Evolutionary conservation across 2,329 filamentous ascomycete species (phyloP), one percentile per base, ranked within the genome.

Genomic region (Myotisia sp.): DNA sequence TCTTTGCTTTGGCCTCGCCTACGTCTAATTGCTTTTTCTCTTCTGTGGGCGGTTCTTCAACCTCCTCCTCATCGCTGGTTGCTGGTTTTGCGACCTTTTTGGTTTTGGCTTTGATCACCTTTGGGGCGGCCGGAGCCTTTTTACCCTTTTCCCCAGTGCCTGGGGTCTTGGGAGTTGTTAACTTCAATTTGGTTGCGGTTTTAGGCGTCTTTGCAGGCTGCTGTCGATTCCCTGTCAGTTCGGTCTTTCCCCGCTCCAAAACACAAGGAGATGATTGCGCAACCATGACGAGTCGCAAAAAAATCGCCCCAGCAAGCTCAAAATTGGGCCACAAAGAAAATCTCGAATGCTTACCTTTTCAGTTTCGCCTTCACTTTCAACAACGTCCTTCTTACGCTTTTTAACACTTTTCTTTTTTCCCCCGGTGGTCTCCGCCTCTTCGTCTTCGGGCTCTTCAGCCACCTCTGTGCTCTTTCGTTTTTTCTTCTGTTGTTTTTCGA

Each of bases 321-420:
- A 14, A 16, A 16, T 23, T 32, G 14, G 3, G 3, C 6, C 7
- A n/a, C n/a, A 23, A n/a, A 23, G 22, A 23, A 23, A 23, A 23
- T 6, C 22, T n/a, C n/a, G n/a, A n/a, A 23, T n/a, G 19, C 65
- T 59, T 53, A 76, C 75, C 60, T 78, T 79, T 16, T 67, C 68
- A 9, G 74, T 80, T 35, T 76, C 72, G 40, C 65, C 68, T 24
- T 72, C 73, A 1, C 59, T 63, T 14, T 64, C 67, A 50, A 83
- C 78, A 50, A 83, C 78, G 71, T 92, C 92, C 48, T 85, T 78
- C 70, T 93, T 93, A 69, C 93, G 93, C 71, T 79, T 81, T 5
- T 60, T 60, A 32, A 60, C 60, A 52, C 70, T 71, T 5, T 68
- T 52, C 51, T 68, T 68, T 55, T 70, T 69, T 39, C 61, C 56